phyloP scores from a whole-genome alignment of 2,329 filamentous ascomycete species.

The Calonectria henricotiae region DNA sequence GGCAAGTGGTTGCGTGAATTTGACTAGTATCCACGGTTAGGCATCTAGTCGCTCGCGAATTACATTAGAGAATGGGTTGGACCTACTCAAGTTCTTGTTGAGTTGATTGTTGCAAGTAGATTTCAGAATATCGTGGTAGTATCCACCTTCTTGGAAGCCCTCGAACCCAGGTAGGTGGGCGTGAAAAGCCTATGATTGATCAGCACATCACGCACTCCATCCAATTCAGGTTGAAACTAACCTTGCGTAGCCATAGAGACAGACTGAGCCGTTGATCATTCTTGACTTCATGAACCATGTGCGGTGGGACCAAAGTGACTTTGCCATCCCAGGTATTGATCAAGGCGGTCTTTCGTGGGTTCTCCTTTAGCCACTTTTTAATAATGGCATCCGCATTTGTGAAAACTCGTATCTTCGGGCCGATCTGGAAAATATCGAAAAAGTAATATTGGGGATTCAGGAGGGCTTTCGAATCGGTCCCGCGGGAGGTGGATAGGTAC shows the following conservation, averaged over 20 bases:
- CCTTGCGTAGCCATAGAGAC: slow-evolving; percentile 14
- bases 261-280: slow-evolving; percentile 27
- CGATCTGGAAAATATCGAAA: slow-evolving; percentile 12
- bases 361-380: slow-evolving; percentile 8
- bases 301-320: slow-evolving; percentile 25
- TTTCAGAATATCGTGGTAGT: slow-evolving; percentile 27
- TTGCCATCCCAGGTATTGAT: slow-evolving; percentile 29
- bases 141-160: slow-evolving; percentile 30
- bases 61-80: background rate
- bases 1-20: slow-evolving; percentile 1
- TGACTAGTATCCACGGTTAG: background rate
- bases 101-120: slow-evolving; percentile 30
- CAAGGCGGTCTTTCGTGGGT: slow-evolving; percentile 1
- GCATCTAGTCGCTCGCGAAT: background rate
- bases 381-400: slow-evolving; percentile 2
- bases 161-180: slow-evolving; percentile 24
- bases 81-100: slow-evolving; percentile 28
- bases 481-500: background rate
- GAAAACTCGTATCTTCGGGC: slow-evolving; percentile 1
- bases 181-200: background rate
- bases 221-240: background rate
- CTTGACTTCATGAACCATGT: slow-evolving; percentile 32
- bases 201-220: background rate
- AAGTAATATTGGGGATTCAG: slow-evolving; percentile 9
- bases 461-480: background rate